Evolutionary conservation across 257 asterid species (phyloP).

Genomic region (Lithospermum erythrorhizon): DNA sequence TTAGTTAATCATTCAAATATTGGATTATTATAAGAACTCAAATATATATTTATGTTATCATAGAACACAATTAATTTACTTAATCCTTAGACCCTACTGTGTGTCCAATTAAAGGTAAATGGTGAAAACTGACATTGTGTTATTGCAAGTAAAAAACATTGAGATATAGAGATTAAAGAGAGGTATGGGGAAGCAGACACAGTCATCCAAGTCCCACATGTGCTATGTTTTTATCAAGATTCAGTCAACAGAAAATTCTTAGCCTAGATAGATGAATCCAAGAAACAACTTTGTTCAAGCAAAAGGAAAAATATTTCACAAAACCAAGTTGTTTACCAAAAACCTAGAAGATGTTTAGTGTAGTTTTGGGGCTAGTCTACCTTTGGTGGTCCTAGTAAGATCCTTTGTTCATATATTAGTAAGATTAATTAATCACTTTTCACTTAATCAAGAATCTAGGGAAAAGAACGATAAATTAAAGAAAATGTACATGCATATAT

Average conservation of each 20-base stretch:
- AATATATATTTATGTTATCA: no score
- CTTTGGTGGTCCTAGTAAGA: background rate
- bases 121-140: background rate
- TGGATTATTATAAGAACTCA: no score
- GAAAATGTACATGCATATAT: no score
- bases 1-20: no score
- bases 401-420: slow-evolving; percentile 7
- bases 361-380: slow-evolving; percentile 14
- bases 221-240: slow-evolving; percentile 52
- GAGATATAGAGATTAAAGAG: slow-evolving; percentile 16
- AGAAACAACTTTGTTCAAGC: slow-evolving; percentile 35
- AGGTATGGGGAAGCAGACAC: slow-evolving; percentile 16
- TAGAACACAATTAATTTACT: no score
- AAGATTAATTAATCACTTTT: slow-evolving; percentile 8
- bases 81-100: no score
- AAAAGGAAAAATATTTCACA: slow-evolving; percentile 10
- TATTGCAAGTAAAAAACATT: slow-evolving; percentile 12
- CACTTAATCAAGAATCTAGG: background rate
- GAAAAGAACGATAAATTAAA: background rate
- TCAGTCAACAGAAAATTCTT: slow-evolving; percentile 34
- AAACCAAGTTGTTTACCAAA: background rate
- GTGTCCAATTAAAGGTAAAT: no score
- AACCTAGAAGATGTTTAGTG: slow-evolving; percentile 11
- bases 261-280: slow-evolving; percentile 45
- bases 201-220: slow-evolving; percentile 52